Evolutionary conservation across 257 asterid genomes (phyloP).

Genomic region (Galeopsis tetrahit): DNA sequence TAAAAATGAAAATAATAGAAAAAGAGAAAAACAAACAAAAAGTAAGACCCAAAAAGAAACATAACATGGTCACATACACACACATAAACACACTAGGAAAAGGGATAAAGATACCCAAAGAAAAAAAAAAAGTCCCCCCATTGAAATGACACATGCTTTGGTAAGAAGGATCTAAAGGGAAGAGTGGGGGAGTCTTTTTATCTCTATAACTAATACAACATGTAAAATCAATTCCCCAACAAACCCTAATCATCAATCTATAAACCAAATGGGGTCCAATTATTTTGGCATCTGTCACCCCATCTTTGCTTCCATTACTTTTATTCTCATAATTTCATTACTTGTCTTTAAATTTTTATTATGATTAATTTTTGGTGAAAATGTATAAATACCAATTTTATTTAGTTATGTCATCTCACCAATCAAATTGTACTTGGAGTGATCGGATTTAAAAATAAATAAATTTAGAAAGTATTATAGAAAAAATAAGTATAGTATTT

Average conservation of each 20-base stretch:
- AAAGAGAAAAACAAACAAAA: conserved; percentile 42
- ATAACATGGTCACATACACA: conserved; percentile 35
- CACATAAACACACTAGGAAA: conserved; percentile 25
- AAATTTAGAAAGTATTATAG: background rate
- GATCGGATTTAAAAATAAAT: background rate
- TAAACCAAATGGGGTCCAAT: conserved; percentile 37
- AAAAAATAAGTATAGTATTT: too few relatives aligned
- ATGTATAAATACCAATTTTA: too few relatives aligned
- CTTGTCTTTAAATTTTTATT: background rate
- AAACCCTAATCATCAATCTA: conserved; percentile 43
- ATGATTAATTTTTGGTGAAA: background rate
- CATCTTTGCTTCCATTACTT: background rate
- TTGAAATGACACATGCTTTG: conserved; percentile 49
- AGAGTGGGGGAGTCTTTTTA: conserved; percentile 35
- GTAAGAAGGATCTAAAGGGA: conserved; percentile 50
- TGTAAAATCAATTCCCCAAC: conserved; percentile 35
- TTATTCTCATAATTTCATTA: background rate
- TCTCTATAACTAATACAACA: conserved; percentile 3
- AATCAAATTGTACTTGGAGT: background rate
- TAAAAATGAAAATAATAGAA: background rate
- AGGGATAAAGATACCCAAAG: conserved; percentile 42
- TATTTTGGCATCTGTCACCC: conserved; percentile 33
- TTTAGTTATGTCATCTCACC: background rate
- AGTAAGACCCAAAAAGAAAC: conserved; percentile 32
- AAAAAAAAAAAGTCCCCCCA: conserved; percentile 27